Conservation (phyloP, 768 basidiomycete species). For the Hebeloma cylindrosporum region DNA sequence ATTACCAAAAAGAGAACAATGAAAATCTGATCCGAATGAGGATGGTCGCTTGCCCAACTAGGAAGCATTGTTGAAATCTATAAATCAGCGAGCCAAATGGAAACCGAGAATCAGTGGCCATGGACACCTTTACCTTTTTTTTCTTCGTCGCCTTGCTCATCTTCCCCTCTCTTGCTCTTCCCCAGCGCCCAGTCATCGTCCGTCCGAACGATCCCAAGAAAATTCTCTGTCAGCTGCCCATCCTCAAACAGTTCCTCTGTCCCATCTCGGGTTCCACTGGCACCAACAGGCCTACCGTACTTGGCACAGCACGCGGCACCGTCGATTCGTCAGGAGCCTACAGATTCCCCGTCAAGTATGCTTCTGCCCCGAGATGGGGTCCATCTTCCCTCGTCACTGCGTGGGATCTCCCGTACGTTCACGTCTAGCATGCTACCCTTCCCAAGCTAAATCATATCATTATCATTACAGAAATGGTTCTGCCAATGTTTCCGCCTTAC, state of each 20-base stretch:
- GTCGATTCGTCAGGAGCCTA: conserved; percentile 46
- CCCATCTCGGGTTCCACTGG: conserved; percentile 32
- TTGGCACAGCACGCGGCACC: conserved; percentile 59
- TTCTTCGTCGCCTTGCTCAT: conserved; percentile 26
- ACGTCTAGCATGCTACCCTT: not conserved
- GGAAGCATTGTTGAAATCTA: conserved; percentile 13
- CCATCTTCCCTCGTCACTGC: conserved; percentile 50
- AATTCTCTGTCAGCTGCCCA: conserved; percentile 47
- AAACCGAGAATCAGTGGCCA: conserved; percentile 9
- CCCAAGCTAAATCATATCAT: conserved; percentile 2
- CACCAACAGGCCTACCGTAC: conserved; percentile 39
- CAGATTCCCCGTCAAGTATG: conserved; percentile 70
- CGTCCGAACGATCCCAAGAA: conserved; percentile 38
- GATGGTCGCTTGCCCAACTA: conserved; percentile 18
- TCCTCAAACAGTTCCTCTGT: conserved; percentile 43
- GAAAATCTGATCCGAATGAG: conserved; percentile 16
- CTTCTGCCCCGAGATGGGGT: conserved; percentile 59
- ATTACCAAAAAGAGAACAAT: conserved; percentile 22
- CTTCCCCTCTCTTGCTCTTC: conserved; percentile 30
- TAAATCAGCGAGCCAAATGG: conserved; percentile 13
- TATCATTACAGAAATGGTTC: conserved; percentile 43
- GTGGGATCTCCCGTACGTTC: conserved; percentile 64
- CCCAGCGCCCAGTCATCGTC: conserved; percentile 31
- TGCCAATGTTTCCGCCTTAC: conserved; percentile 53
- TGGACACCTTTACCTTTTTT: conserved; percentile 20